phyloP scores from a whole-genome alignment of 805 yeast genomes.

The Lachancea kluyveri region DNA sequence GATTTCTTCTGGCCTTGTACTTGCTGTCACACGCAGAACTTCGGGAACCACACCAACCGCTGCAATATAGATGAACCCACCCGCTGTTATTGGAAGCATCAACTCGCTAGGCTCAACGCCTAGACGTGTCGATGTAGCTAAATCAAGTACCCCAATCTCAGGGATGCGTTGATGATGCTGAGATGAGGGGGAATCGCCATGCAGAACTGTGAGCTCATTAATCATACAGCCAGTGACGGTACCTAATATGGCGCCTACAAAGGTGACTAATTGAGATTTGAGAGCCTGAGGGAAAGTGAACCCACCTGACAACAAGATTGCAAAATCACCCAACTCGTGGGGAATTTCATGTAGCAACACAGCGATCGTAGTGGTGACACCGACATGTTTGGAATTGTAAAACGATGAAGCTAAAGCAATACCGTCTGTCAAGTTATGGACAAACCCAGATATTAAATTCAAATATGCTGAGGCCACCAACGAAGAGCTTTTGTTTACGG shows the following conservation, averaged over 20 bases:
- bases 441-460: constrained; percentile 62
- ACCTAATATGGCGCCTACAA: constrained; percentile 59
- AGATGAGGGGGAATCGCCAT: not conserved
- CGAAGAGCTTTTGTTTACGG: constrained; percentile 13
- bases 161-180: constrained; percentile 1
- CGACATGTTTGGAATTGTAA: constrained; percentile 50
- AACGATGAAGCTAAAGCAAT: constrained; percentile 69
- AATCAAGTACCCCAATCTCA: constrained; percentile 3
- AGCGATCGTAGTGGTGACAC: constrained; percentile 64
- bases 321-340: constrained; percentile 78
- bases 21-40: constrained; percentile 40
- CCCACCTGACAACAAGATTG: constrained; percentile 58
- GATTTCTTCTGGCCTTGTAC: constrained; percentile 34
- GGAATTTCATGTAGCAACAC: constrained; percentile 75
- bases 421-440: constrained; percentile 76
- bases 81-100: constrained; percentile 68
- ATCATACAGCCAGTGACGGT: constrained; percentile 57
- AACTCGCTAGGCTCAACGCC: no score
- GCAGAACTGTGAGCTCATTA: constrained; percentile 31
- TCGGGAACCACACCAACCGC: constrained; percentile 75
- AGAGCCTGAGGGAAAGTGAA: constrained; percentile 60
- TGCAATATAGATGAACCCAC: constrained; percentile 69
- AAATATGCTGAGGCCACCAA: constrained; percentile 50
- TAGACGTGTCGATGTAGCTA: constrained; percentile 24
- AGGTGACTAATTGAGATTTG: constrained; percentile 60